Evolutionary conservation across 352 stramenopile genomes (phyloP).

Genomic region (Phytophthora meadii): DNA sequence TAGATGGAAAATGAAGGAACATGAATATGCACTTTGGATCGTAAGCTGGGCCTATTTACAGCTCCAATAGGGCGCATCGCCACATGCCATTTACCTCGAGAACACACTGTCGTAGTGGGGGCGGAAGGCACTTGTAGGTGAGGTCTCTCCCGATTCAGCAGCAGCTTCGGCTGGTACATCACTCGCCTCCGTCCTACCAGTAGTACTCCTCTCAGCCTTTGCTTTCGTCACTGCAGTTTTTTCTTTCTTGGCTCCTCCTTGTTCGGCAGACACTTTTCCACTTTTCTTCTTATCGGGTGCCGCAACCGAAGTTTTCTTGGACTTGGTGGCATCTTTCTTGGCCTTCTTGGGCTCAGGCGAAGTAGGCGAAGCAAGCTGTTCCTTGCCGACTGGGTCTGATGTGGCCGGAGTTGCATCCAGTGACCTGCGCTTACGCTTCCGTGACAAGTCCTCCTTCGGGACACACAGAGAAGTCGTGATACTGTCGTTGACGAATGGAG

Average conservation of each 20-base stretch:
- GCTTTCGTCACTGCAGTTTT: slow-evolving; percentile 20
- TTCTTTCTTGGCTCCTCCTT: slow-evolving; percentile 19
- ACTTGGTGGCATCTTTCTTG: slow-evolving; percentile 45
- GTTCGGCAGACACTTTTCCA: slow-evolving; percentile 13
- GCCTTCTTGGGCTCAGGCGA: slow-evolving; percentile 45
- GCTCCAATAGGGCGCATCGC: slow-evolving; percentile 8
- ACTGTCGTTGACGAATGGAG: slow-evolving; percentile 59
- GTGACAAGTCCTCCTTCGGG: slow-evolving; percentile 44
- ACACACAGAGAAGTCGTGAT: slow-evolving; percentile 64
- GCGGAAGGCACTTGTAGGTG: slow-evolving; percentile 39
- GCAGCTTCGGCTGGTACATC: slow-evolving; percentile 9
- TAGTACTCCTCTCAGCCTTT: slow-evolving; percentile 22
- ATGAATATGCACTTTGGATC: slow-evolving; percentile 23
- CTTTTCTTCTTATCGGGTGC: slow-evolving; percentile 37
- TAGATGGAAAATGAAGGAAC: neutral
- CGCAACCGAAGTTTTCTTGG: slow-evolving; percentile 33
- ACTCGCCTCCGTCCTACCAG: slow-evolving; percentile 14
- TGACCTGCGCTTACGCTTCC: slow-evolving; percentile 62
- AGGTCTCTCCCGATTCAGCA: slow-evolving; percentile 15
- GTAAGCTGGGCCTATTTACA: slow-evolving; percentile 16
- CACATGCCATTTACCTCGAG: slow-evolving; percentile 42
- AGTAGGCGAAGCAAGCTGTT: slow-evolving; percentile 18
- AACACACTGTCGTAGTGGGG: slow-evolving; percentile 78
- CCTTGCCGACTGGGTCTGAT: slow-evolving; percentile 6
- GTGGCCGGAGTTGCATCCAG: slow-evolving; percentile 15